Base-by-base conservation (phyloP, 805 yeast species). In the Suhomyces prunicola region DNA sequence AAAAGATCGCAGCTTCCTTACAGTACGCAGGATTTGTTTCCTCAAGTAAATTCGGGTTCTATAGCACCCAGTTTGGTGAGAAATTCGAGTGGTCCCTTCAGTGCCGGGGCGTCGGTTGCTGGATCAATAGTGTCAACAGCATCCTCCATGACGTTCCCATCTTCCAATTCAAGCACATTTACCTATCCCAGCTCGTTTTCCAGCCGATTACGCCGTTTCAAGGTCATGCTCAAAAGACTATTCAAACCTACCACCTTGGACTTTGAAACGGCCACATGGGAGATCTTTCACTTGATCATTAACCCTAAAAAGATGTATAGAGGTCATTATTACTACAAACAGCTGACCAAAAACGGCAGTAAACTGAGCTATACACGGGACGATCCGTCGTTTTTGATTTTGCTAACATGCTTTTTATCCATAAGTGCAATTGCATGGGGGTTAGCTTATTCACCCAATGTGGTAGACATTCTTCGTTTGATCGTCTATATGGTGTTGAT, bases 241-340 rank as follows among this genome's bases (percentile, higher is more conserved):
- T 73, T 87, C 57, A 83, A 84, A 59, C 92, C 96, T 1, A 88
- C 86, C 7, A 86, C 96, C 0, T 75, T 91, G 51, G 97, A 92
- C 70, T 88, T 91, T 62, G 97, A 92, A 68, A 88, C 96, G 1
- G 97, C 97, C 12, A 78, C 85, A 54, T 92, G 97, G 97, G 97
- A 92, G 67, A 86, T 91, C 69, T 74, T 87, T 55, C 81, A 90
- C 62, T 72, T 91, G 51, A 74, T 91, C 13, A 74, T 84, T 26
- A 81, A 85, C 42, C 97, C 97, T 1, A 82, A 86, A 61, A 85
- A 88, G 56, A 96, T 91, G 62, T 91, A 88, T 73, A 80, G 88
- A 57, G 82, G 91, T 19, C 80, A 90, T 54, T 90, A 88, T 65
- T 72, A 70, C 56, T 90, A 88, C 64, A 91, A 89, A 59, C 87